Base-by-base conservation (phyloP, 768 basidiomycete species). In the Daedaleopsis sinensis region DNA sequence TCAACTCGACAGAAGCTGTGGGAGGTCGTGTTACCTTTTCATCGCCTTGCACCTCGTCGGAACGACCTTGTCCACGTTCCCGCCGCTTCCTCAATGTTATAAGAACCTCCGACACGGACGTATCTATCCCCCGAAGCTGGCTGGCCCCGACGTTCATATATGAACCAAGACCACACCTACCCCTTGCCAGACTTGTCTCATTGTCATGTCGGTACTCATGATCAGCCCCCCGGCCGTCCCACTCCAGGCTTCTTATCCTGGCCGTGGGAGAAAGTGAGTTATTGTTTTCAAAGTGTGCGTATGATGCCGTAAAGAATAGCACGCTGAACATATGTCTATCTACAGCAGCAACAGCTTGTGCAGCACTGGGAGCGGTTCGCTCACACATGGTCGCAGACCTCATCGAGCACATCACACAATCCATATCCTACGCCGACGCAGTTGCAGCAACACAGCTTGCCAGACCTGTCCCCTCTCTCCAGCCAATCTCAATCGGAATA, bases 1-100 rank as follows among this genome's bases (percentile, higher is more conserved):
- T 32, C 54, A 49, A 36, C 15, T 19, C 46, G 55, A 64, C 58
- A 56, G 58, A 64, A 64, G 62, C 58, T 59, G 62, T 59, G 62
- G 55, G 24, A 11, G 62, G 37, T 43, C 37, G 15, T 57, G 55
- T 55, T 61, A 39, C 1, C 37, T 54, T 32, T 36, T 57, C 63
- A 64, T 44, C 52, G 59, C 58, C 63, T 48, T 58, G 16, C 38
- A 18, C 57, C 24, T 42, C 27, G 47, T 18, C n/a, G 37, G 47
- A 32, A 18, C 43, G 47, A 37, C 19, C 44, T 53, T 37, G 38
- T 43, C 1, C 21, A 61, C 59, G 49, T 55, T 43, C 19, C 52
- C 21, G 27, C 47, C n/a, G 19, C 44, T 24, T 18, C 32, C 21
- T 19, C 13, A 15, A 18, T 44, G 38, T 44, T 58, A 64, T 53